A percentile compares a stretch with the other conserved stretches of the same genome.
Conservation (phyloP, 192 early-diverging fungal species). For the Coemansia erecta region DNA sequence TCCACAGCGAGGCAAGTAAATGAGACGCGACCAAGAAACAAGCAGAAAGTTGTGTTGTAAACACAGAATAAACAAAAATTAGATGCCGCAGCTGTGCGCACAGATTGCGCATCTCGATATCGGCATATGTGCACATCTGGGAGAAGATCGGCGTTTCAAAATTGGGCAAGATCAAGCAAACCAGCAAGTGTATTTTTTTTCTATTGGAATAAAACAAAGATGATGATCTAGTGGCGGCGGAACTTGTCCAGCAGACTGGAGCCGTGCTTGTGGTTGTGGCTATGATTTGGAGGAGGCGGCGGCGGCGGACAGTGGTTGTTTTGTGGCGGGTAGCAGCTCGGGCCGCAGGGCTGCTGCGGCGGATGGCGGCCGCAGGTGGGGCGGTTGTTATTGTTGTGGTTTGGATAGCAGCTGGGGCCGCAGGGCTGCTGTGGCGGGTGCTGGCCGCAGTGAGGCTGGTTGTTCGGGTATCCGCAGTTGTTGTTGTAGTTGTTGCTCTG, state of each 20-base stretch:
- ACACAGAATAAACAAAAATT: too few relatives aligned
- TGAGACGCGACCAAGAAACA: too few relatives aligned
- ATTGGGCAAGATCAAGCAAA: background rate
- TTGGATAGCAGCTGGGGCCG: constrained; percentile 5
- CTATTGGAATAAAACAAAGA: background rate
- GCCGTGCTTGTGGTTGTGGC: background rate
- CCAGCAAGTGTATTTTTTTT: background rate
- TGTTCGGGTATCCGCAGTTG: background rate
- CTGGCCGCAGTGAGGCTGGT: constrained; percentile 3
- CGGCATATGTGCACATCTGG: background rate
- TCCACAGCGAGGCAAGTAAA: too few relatives aligned
- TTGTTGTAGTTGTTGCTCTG: background rate
- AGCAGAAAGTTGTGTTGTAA: too few relatives aligned
- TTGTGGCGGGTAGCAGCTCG: background rate
- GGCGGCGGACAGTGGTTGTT: background rate
- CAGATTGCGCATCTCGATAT: too few relatives aligned
- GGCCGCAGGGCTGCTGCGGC: constrained; percentile 1
- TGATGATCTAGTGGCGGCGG: constrained; percentile 7
- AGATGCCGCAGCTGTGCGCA: too few relatives aligned
- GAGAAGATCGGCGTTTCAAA: background rate
- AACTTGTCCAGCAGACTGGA: constrained; percentile 1
- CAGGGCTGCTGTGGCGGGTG: constrained; percentile 7
- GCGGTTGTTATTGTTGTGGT: background rate
- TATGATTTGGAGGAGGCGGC: background rate
- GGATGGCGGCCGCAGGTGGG: background rate